Percentiles rank a stretch among this genome's conserved stretches.
Evolutionary conservation across 1,139 yeast genomes (phyloP).

Genomic region (Geotrichum citri-aurantii): DNA sequence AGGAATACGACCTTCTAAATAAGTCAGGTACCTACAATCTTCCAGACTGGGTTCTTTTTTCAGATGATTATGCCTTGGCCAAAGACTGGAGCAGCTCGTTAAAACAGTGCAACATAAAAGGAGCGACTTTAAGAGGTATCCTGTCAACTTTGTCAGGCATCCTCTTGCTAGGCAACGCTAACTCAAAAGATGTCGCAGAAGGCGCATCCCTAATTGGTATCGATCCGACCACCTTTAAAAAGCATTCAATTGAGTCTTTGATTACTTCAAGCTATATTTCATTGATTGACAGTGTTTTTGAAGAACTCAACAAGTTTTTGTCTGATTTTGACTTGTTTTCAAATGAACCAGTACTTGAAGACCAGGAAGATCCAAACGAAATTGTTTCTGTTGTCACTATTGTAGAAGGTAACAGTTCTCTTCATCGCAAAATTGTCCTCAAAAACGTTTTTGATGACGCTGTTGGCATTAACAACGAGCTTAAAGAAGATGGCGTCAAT

Average conservation of each 20-base stretch:
- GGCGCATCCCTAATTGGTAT: constrained; percentile 40
- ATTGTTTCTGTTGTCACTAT: constrained; percentile 36
- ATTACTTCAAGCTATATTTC: constrained; percentile 34
- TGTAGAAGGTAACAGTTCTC: constrained; percentile 32
- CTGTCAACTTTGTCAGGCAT: constrained; percentile 38
- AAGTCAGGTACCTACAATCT: constrained; percentile 32
- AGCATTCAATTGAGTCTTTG: constrained; percentile 32
- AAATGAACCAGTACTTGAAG: constrained; percentile 21
- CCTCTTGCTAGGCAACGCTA: constrained; percentile 35
- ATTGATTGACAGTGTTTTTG: constrained; percentile 33
- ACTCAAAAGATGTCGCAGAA: constrained; percentile 35
- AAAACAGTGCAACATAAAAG: constrained; percentile 35
- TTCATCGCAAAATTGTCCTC: constrained; percentile 28
- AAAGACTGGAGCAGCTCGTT: constrained; percentile 40
- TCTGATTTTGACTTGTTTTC: constrained; percentile 27
- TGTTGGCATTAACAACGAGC: constrained; percentile 37
- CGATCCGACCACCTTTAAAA: constrained; percentile 30
- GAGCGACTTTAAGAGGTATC: constrained; percentile 32
- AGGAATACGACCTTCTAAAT: constrained; percentile 33
- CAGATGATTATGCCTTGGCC: constrained; percentile 38
- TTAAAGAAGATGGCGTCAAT: constrained; percentile 37
- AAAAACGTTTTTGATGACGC: constrained; percentile 37
- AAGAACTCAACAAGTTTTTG: constrained; percentile 34
- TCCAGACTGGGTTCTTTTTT: constrained; percentile 36
- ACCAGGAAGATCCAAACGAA: constrained; percentile 30